Conservation (phyloP, 768 basidiomycete species). For the Trametopsis cervina region DNA sequence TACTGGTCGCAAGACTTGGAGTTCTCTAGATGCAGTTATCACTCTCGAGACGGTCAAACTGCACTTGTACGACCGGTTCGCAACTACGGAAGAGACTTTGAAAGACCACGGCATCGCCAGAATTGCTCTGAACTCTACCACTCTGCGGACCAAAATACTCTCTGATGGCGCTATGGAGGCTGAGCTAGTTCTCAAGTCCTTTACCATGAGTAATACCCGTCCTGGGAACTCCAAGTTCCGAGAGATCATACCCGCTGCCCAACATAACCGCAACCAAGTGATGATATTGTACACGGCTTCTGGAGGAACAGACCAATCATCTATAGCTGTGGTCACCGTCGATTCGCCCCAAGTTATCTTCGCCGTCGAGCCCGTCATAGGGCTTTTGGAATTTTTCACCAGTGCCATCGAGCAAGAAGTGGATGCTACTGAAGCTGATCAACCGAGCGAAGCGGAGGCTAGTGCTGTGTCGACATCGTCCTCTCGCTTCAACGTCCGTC, state of each 20-base stretch:
- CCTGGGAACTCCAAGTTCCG: conserved; percentile 80
- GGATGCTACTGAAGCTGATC: conserved; percentile 6
- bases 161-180: conserved; percentile 82
- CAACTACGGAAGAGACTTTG: conserved; percentile 47
- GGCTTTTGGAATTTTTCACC: conserved; percentile 75
- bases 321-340: conserved; percentile 78
- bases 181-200: conserved; percentile 82
- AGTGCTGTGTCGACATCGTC: conserved; percentile 3
- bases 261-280: conserved; percentile 84
- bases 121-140: conserved; percentile 77
- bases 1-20: conserved; percentile 39
- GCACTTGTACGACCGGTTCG: conserved; percentile 75
- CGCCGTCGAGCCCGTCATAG: conserved; percentile 85
- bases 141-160: conserved; percentile 72
- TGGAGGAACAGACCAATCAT: conserved; percentile 45
- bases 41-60: conserved; percentile 66
- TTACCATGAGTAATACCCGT: conserved; percentile 86
- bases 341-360: conserved; percentile 93
- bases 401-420: conserved; percentile 6
- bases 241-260: conserved; percentile 90
- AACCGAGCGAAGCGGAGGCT: conserved; percentile 10
- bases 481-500: conserved; percentile 51
- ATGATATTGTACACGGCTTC: conserved; percentile 86
- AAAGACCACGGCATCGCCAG: conserved; percentile 77
- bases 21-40: conserved; percentile 67